phyloP scores from a whole-genome alignment of 441 rosid species.

The Populus hybrid region DNA sequence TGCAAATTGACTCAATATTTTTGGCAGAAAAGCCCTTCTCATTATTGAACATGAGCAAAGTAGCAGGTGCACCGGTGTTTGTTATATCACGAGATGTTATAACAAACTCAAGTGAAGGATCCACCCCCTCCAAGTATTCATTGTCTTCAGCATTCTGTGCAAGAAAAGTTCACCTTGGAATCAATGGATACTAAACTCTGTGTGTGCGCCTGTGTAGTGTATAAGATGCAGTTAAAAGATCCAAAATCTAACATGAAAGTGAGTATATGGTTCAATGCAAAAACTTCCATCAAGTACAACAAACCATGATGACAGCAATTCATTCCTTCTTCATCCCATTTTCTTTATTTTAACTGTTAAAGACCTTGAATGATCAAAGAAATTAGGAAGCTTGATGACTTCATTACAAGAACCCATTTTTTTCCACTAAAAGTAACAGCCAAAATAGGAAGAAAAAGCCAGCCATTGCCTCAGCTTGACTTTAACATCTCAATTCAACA shows the following conservation, averaged over 20 bases:
- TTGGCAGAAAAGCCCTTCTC: slow-evolving; percentile 24
- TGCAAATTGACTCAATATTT: background rate
- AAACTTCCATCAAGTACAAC: background rate
- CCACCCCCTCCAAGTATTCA: slow-evolving; percentile 23
- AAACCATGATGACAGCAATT: background rate
- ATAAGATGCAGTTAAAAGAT: background rate
- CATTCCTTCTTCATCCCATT: background rate
- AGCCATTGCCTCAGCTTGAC: background rate
- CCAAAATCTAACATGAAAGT: background rate
- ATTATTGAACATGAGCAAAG: slow-evolving; percentile 7
- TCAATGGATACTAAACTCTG: background rate
- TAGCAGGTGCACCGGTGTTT: slow-evolving; percentile 27
- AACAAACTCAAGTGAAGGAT: slow-evolving; percentile 32
- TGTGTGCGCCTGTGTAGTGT: too few relatives aligned
- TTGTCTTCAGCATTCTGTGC: slow-evolving; percentile 37
- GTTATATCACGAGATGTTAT: slow-evolving; percentile 26
- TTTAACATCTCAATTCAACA: too few relatives aligned
- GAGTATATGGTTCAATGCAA: background rate
- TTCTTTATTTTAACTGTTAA: background rate
- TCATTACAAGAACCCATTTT: background rate
- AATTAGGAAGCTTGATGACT: background rate
- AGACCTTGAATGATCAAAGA: background rate
- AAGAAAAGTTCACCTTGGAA: background rate
- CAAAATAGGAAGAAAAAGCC: background rate
- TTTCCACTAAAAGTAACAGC: background rate